Evolutionary conservation across 305 asterid species (phyloP).

Genomic region (Petunia hybrid): DNA sequence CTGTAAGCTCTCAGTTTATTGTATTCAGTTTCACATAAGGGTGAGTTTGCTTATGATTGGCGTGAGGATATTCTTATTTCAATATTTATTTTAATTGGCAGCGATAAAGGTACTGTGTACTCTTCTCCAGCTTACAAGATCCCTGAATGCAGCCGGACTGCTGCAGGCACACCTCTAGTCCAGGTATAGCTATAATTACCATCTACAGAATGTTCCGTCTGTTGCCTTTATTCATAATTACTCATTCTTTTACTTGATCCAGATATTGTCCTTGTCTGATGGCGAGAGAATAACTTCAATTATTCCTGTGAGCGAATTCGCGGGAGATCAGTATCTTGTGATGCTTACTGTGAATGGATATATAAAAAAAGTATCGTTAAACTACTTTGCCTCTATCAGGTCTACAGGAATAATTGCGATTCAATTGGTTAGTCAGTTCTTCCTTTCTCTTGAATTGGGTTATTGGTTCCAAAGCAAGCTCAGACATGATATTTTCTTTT

Average conservation of each 20-base stretch:
- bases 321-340: constrained; percentile 83
- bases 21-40: background rate
- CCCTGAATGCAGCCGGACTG: constrained; percentile 96
- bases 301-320: constrained; percentile 95
- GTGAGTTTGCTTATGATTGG: background rate
- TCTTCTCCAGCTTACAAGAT: constrained; percentile 90
- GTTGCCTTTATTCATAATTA: constrained; percentile 11
- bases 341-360: constrained; percentile 97
- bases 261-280: constrained; percentile 89
- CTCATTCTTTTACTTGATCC: constrained; percentile 43
- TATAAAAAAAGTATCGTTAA: constrained; percentile 87
- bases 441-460: constrained; percentile 36
- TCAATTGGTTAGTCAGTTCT: constrained; percentile 78
- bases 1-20: background rate
- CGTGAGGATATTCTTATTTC: background rate
- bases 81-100: constrained; percentile 44
- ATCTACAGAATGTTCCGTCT: background rate
- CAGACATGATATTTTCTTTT: constrained; percentile 38
- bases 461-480: constrained; percentile 3
- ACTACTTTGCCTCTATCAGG: constrained; percentile 94
- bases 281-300: constrained; percentile 98
- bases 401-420: constrained; percentile 95
- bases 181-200: constrained; percentile 62
- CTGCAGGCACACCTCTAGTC: constrained; percentile 93
- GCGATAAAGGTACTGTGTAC: constrained; percentile 97